A percentile compares a stretch with the other conserved stretches of the same genome.
These are phyloP conservation scores for Astrothelium subdiscretum DNA, from an alignment of 495 filamentous ascomycete genomes.

Conservation along the genomic window DNA sequence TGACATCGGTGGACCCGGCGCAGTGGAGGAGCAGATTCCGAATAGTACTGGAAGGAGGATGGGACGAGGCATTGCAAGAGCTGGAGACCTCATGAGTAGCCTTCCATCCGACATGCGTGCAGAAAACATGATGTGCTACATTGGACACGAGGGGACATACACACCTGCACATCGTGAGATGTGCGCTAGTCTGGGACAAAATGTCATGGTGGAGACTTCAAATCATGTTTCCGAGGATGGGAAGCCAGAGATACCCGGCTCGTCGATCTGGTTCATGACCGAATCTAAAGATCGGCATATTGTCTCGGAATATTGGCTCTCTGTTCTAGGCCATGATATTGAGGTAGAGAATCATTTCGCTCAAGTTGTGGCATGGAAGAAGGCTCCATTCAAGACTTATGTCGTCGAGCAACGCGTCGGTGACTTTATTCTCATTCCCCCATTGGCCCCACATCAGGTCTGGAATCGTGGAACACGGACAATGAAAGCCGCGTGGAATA, in stretches of 20 bases:
- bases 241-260: constrained; percentile 62
- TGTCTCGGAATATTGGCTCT: constrained; percentile 85
- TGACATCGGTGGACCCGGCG: constrained; percentile 39
- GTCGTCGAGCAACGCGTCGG: constrained; percentile 87
- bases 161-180: constrained; percentile 95
- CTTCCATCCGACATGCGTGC: constrained; percentile 77
- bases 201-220: constrained; percentile 93
- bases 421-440: constrained; percentile 92
- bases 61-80: constrained; percentile 43
- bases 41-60: constrained; percentile 23
- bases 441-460: constrained; percentile 92
- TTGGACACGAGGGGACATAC: constrained; percentile 95
- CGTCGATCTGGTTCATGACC: constrained; percentile 98
- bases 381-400: constrained; percentile 82
- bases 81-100: constrained; percentile 89
- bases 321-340: constrained; percentile 84
- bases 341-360: constrained; percentile 95
- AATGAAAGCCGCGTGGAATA: constrained; percentile 96
- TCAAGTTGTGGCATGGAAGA: constrained; percentile 83
- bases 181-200: constrained; percentile 92
- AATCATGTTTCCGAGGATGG: constrained; percentile 40
- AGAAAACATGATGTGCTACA: constrained; percentile 95
- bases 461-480: constrained; percentile 95
- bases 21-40: constrained; percentile 26
- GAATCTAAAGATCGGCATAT: constrained; percentile 76